Percentiles rank a stretch among this genome's conserved stretches.
These are phyloP conservation scores for Pseudoscleropodium purum DNA, from an alignment of 225 moss, liverwort and hornwort genomes.

Conservation along the genomic window DNA sequence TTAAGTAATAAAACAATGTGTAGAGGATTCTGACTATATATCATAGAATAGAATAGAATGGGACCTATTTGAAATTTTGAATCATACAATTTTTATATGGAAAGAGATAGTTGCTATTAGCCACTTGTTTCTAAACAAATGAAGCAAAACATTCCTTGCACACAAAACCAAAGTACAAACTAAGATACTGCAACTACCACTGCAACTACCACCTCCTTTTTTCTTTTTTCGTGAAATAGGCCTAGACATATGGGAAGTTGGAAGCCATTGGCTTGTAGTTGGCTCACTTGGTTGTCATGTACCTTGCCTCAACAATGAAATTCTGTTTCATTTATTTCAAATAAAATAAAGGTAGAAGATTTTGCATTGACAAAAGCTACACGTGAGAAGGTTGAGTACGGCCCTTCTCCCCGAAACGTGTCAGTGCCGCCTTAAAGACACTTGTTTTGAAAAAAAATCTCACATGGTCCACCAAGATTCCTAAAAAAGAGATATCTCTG, in stretches of 20 bases:
- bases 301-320: no score
- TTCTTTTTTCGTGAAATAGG: no score
- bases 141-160: background rate
- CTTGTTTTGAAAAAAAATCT: background rate
- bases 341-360: no score
- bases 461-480: background rate
- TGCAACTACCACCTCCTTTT: accelerated
- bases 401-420: background rate
- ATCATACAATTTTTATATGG: background rate
- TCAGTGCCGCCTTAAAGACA: background rate
- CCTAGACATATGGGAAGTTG: no score
- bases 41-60: background rate
- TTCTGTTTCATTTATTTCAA: no score
- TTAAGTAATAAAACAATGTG: background rate
- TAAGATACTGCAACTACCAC: background rate
- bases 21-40: accelerated
- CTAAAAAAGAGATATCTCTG: background rate
- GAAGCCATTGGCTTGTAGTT: no score
- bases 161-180: no score
- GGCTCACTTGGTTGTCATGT: no score
- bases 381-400: background rate
- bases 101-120: no score
- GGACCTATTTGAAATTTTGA: background rate
- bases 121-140: background rate
- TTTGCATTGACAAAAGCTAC: background rate